phyloP scores from a whole-genome alignment of 257 asterid genomes.

The Primulina eburnea region DNA sequence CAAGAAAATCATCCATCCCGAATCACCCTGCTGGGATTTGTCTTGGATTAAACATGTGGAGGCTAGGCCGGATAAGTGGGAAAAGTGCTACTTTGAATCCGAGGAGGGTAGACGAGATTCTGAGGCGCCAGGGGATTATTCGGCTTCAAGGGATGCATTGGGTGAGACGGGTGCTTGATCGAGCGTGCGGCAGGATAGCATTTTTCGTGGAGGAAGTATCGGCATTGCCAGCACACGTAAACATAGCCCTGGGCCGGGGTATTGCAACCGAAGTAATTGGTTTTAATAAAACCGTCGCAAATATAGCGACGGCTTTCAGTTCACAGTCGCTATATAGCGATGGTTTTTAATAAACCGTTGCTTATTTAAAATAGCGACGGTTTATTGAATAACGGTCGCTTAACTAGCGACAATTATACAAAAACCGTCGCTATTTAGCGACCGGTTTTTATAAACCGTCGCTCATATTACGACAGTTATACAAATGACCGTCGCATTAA shows the following conservation, averaged over 20 bases:
- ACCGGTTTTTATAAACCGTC: too few relatives aligned
- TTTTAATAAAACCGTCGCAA: too few relatives aligned
- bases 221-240: conserved; percentile 59
- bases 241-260: conserved; percentile 37
- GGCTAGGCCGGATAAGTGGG: conserved; percentile 10
- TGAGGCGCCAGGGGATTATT: conserved; percentile 12
- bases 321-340: too few relatives aligned
- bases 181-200: conserved; percentile 58
- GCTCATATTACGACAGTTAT: too few relatives aligned
- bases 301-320: too few relatives aligned
- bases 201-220: conserved; percentile 53
- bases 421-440: too few relatives aligned
- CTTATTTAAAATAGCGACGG: too few relatives aligned
- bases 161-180: conserved; percentile 49
- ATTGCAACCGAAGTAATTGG: conserved; percentile 58
- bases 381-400: too few relatives aligned
- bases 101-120: conserved; percentile 28
- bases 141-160: conserved; percentile 44
- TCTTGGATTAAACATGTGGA: conserved; percentile 4
- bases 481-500: too few relatives aligned
- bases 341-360: too few relatives aligned
- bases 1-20: background rate
- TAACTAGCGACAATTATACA: too few relatives aligned
- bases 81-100: conserved; percentile 8
- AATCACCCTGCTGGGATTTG: background rate